Evolutionary conservation across 306 rosid genomes (phyloP), one percentile per base, ranked within the genome.

Genomic region (Rosa chinensis): DNA sequence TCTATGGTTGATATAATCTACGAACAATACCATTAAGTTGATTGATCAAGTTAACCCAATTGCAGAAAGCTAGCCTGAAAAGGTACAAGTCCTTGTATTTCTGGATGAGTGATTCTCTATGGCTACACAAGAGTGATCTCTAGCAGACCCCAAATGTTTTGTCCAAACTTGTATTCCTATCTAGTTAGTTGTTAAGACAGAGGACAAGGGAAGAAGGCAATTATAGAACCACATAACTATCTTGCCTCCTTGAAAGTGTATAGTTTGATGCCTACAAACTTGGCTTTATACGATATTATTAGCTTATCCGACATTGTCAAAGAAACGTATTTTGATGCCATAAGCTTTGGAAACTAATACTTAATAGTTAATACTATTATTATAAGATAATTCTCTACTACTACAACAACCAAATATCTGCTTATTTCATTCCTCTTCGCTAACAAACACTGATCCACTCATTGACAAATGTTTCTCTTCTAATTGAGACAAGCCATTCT

Each of bases 221-320:
- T 14, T n/a, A 55, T 39, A 73, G 25, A 49, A 61, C 66, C 53
- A 50, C 80, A 76, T 39, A 69, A 76, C n/a, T 50, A 49, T 25
- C 58, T 61, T 81, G 84, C 81, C 48, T 71, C 73, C 84, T 49
- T 21, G 13, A 59, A 81, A 76, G 68, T 45, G 59, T 69, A 25
- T 12, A 21, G 76, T 81, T 70, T 61, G 66, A 35, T 39, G 81
- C 72, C 48, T 62, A 59, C 39, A 55, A 53, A 53, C 37, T 66
- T 52, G 75, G 68, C n/a, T 61, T 70, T 40, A 45, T 9, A 58
- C 39, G 8, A 8, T 75, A 55, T 37, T 73, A 39, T 73, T 53
- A 66, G 37, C 55, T 76, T 58, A 43, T 75, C 70, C 64, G 45
- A 81, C 66, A 69, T 6, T 69, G 56, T 66, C 77, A 67, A 32